Evolutionary conservation across 768 basidiomycete species (phyloP), one percentile per base, ranked within the genome.

Genomic region (Termitomyces sp.): DNA sequence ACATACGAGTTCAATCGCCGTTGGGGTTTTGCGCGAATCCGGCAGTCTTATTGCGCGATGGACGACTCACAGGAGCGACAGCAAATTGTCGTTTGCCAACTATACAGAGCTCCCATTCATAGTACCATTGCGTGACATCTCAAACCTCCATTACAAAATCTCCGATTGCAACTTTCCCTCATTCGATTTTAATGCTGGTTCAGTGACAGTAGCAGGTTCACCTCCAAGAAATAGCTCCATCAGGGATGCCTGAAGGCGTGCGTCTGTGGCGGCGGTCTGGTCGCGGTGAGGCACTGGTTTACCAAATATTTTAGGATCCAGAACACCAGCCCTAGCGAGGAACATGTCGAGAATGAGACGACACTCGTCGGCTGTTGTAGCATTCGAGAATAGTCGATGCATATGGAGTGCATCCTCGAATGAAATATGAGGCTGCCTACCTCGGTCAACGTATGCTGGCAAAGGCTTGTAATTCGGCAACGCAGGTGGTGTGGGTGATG

Each of bases 341-440:
- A 90, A 88, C 76, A 92, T 89, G 61, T 92, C 87, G 30, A 93
- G 78, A 56, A 95, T 84, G 44, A 94, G 75, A 52, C 90, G 88
- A 67, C 92, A 94, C 74, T 96, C 94, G 59, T 87, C 85, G 47
- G 82, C 88, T 44, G 79, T 84, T 1, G 87, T 87, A 14, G 93
- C 92, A 51, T 74, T 80, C 9, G 79, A 70, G 18, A 95, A 71
- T 56, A 90, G 75, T 20, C 78, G 76, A 33, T 88, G 85, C 73
- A 96, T 80, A 52, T 92, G 86, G 11, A 76, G 72, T 26, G 86
- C 80, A 56, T 85, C 76, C 32, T 73, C 68, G 41, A 78, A 74
- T 40, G 77, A 62, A 22, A 83, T 58, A 40, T 60, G 61, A 57
- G 44, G 55, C 51, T 63, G 50, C n/a, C 56, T 57, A 59, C 56